Percentiles rank a stretch among this genome's conserved stretches.
Evolutionary conservation across 1,284 basidiomycete genomes (phyloP).

Genomic region (Pseudozyma flocculosa): DNA sequence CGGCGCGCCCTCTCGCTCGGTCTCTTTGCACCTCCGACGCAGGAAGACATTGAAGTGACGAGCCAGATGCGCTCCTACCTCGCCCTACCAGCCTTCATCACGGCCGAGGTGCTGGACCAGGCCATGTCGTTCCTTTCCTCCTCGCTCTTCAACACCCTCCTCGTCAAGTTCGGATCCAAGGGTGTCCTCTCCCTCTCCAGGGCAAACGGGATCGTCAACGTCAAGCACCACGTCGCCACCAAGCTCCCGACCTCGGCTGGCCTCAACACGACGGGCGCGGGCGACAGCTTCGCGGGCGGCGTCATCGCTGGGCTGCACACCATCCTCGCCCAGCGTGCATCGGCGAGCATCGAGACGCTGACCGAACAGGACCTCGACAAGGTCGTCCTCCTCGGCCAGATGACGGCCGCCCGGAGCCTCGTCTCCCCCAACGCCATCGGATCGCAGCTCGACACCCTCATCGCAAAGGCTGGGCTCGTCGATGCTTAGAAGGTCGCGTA

Average conservation of each 20-base stretch:
- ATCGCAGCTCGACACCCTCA: constrained; percentile 13
- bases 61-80: neutral
- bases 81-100: neutral
- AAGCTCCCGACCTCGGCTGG: too few species aligned
- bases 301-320: constrained; percentile 32
- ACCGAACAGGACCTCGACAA: constrained; percentile 7
- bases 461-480: constrained; percentile 1
- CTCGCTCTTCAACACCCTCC: constrained; percentile 14
- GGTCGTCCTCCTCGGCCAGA: constrained; percentile 20
- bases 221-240: constrained; percentile 30
- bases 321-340: too few species aligned
- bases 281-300: constrained; percentile 54
- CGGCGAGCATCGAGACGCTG: too few species aligned
- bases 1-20: constrained; percentile 4
- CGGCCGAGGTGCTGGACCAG: constrained; percentile 1
- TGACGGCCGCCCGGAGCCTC: constrained; percentile 21
- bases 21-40: neutral
- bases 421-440: constrained; percentile 21
- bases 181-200: constrained; percentile 8
- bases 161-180: constrained; percentile 32
- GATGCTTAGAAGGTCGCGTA: neutral
- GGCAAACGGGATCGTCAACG: constrained; percentile 16
- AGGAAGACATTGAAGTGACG: neutral
- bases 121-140: constrained; percentile 4
- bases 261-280: constrained; percentile 54